Conservation (phyloP, 1,284 basidiomycete genomes). For the Sporisorium graminicola region DNA sequence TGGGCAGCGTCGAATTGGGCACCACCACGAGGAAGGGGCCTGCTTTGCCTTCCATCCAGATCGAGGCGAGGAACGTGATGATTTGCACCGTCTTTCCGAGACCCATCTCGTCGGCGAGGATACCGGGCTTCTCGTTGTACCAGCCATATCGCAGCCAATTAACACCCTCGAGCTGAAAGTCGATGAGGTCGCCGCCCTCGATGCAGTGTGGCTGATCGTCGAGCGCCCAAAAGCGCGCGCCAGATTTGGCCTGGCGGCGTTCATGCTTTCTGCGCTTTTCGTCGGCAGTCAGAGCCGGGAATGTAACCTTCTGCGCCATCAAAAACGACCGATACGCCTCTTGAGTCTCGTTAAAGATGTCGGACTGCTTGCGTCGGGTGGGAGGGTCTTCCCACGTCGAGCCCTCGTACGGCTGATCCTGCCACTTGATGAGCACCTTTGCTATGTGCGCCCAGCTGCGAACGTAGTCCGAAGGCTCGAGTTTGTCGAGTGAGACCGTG, state of each 20-base stretch:
- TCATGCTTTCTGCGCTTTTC: constrained; percentile 58
- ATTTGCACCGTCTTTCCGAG: constrained; percentile 95
- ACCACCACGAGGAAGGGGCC: constrained; percentile 89
- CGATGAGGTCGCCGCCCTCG: constrained; percentile 70
- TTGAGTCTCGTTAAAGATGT: constrained; percentile 77
- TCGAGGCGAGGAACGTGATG: constrained; percentile 83
- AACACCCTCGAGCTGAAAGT: constrained; percentile 82
- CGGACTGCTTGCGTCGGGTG: constrained; percentile 75
- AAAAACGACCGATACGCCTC: constrained; percentile 78
- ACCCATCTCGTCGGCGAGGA: constrained; percentile 95
- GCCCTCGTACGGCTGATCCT: constrained; percentile 88
- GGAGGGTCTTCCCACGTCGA: constrained; percentile 89
- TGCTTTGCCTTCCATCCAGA: constrained; percentile 73
- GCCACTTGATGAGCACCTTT: constrained; percentile 79
- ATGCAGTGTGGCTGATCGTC: constrained; percentile 71
- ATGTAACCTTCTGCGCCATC: constrained; percentile 75
- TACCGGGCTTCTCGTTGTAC: constrained; percentile 82
- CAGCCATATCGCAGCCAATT: constrained; percentile 79
- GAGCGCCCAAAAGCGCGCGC: constrained; percentile 65
- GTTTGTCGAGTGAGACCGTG: constrained; percentile 17
- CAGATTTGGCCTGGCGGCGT: constrained; percentile 32
- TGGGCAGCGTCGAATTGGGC: constrained; percentile 91
- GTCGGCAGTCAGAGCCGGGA: constrained; percentile 73
- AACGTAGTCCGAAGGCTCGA: constrained; percentile 32
- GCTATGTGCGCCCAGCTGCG: constrained; percentile 43